Evolutionary conservation across 1,284 basidiomycete genomes (phyloP).

Genomic region (Irpex lacteus): DNA sequence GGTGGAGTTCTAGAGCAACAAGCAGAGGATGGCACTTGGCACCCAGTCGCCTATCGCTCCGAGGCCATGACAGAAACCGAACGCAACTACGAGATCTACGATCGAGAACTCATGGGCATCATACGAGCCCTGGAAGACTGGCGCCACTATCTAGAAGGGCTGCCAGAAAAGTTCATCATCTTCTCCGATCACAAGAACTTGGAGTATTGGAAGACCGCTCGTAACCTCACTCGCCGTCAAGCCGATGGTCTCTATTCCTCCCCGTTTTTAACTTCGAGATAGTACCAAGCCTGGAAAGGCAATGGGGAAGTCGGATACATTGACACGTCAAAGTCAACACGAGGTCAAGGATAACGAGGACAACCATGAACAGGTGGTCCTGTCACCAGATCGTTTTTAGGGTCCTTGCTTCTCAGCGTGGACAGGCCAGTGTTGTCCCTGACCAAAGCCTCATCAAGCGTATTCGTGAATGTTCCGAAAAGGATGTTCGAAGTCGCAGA

Average conservation of each 20-base stretch:
- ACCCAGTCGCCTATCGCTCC: too few species aligned
- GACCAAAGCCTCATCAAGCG: not conserved
- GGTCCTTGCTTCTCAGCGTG: not conserved
- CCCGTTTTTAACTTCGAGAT: conserved; percentile 27
- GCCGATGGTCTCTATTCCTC: conserved; percentile 17
- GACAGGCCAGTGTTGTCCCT: not conserved
- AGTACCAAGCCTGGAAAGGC: too few species aligned
- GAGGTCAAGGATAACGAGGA: not conserved
- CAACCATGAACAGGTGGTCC: not conserved
- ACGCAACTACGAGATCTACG: too few species aligned
- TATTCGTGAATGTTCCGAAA: not conserved
- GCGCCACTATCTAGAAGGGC: conserved; percentile 15
- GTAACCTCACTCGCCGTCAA: conserved; percentile 14
- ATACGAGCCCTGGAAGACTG: conserved; percentile 21
- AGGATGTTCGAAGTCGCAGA: not conserved
- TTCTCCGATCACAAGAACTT: conserved; percentile 30
- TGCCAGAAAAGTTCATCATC: conserved; percentile 17
- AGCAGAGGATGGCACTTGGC: too few species aligned
- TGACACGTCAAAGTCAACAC: conserved; percentile 16
- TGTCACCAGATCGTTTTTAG: not conserved
- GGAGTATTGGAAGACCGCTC: conserved; percentile 19
- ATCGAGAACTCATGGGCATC: too few species aligned
- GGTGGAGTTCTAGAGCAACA: too few species aligned
- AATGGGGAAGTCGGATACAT: too few species aligned
- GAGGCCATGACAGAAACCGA: too few species aligned